Percentiles rank a stretch among this genome's conserved stretches.
Evolutionary conservation across 179 eudicot species (phyloP).

Genomic region (Camellia oleifera): DNA sequence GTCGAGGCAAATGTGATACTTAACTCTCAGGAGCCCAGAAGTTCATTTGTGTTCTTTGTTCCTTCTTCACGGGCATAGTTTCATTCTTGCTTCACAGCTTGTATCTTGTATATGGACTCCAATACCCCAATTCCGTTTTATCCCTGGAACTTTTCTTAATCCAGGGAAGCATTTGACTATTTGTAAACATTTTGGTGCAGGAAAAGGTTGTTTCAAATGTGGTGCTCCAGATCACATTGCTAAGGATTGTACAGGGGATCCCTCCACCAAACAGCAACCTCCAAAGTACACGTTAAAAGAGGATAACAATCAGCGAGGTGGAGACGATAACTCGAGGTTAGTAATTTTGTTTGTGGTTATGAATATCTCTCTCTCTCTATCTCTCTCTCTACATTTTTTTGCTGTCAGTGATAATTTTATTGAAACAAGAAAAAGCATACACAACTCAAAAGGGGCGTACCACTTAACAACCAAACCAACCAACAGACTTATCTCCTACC

Average conservation of each 20-base stretch:
- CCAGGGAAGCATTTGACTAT: slow-evolving; percentile 1
- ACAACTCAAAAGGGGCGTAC: too few species aligned
- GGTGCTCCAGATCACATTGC: slow-evolving; percentile 88
- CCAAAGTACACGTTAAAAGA: slow-evolving; percentile 63
- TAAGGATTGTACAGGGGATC: slow-evolving; percentile 69
- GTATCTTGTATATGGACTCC: not conserved
- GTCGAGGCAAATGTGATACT: not conserved
- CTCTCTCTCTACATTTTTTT: not conserved
- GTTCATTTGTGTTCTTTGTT: not conserved
- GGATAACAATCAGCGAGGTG: slow-evolving; percentile 63
- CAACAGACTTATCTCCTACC: too few species aligned
- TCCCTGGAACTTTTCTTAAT: not conserved
- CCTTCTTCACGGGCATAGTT: not conserved
- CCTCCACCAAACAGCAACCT: slow-evolving; percentile 33
- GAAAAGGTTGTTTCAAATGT: slow-evolving; percentile 91
- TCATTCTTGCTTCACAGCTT: not conserved
- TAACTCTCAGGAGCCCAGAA: not conserved
- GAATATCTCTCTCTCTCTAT: slow-evolving; percentile 10
- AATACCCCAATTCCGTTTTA: not conserved
- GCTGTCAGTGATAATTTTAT: too few species aligned
- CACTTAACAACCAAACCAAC: too few species aligned
- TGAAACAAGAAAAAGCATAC: too few species aligned
- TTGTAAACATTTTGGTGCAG: slow-evolving; percentile 27
- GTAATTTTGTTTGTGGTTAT: not conserved
- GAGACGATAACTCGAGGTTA: slow-evolving; percentile 57